phyloP scores from a whole-genome alignment of 2,329 filamentous ascomycete genomes.

The Fusarium humuli region DNA sequence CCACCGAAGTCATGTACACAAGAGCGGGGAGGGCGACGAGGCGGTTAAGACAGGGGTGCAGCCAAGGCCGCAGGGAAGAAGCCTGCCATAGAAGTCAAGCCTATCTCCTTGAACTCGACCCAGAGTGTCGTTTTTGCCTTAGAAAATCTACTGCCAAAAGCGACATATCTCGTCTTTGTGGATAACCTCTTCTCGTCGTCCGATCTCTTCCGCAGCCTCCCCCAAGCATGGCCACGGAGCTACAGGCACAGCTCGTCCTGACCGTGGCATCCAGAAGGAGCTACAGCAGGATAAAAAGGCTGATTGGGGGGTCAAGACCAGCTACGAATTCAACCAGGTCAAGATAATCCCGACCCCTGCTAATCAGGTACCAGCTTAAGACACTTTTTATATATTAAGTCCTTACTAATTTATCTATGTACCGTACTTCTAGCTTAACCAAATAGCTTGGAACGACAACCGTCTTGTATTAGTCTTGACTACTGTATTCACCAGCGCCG shows the following conservation, averaged over 20 bases:
- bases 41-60: background rate
- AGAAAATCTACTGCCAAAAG: conserved; percentile 16
- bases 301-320: background rate
- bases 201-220: conserved; percentile 16
- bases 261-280: conserved; percentile 17
- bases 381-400: too few relatives aligned
- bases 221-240: conserved; percentile 1
- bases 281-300: background rate
- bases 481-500: background rate
- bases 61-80: background rate
- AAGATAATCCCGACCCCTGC: background rate
- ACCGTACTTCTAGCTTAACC: background rate
- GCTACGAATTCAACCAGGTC: background rate
- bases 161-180: conserved; percentile 28
- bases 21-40: too few relatives aligned
- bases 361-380: background rate
- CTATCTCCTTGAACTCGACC: background rate
- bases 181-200: conserved; percentile 30
- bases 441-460: background rate
- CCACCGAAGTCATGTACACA: too few relatives aligned
- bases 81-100: background rate
- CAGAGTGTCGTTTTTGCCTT: conserved; percentile 32
- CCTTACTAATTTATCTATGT: too few relatives aligned
- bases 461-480: background rate
- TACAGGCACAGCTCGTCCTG: conserved; percentile 24